Conservation (phyloP, 1,284 basidiomycete genomes). For the Microbotryum saponariae region DNA sequence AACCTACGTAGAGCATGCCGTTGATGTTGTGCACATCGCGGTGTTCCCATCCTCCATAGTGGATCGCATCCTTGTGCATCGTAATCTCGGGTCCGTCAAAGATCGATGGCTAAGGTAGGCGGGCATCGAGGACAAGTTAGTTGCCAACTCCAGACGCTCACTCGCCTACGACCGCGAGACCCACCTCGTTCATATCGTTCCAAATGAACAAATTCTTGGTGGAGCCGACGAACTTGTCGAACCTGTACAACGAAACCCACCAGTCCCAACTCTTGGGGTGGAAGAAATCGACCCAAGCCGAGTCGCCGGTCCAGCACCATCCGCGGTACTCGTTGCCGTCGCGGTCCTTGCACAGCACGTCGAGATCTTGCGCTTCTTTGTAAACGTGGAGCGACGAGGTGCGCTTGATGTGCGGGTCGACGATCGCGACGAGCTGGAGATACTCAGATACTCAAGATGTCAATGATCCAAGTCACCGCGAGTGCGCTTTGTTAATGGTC, state of each 20-base stretch:
- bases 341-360: constrained; percentile 71
- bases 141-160: constrained; percentile 17
- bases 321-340: constrained; percentile 85
- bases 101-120: constrained; percentile 66
- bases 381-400: constrained; percentile 73
- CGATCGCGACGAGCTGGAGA: constrained; percentile 83
- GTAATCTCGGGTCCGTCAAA: constrained; percentile 99
- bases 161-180: not conserved
- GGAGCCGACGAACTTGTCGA: constrained; percentile 48
- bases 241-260: constrained; percentile 80
- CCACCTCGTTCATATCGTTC: constrained; percentile 98
- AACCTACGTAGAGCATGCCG: constrained; percentile 50
- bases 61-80: constrained; percentile 88
- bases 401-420: constrained; percentile 94
- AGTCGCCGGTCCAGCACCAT: constrained; percentile 96
- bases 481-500: not conserved
- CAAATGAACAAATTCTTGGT: constrained; percentile 80
- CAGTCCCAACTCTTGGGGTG: constrained; percentile 81
- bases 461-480: too few species aligned
- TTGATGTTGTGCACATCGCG: constrained; percentile 92
- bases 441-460: not conserved
- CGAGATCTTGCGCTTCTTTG: constrained; percentile 70
- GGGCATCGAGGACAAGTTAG: not conserved
- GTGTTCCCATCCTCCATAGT: constrained; percentile 93
- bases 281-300: constrained; percentile 96